Percentiles rank a stretch among this genome's conserved stretches.
phyloP scores from a whole-genome alignment of 768 basidiomycete species.

The Lentinula guzmanii region DNA sequence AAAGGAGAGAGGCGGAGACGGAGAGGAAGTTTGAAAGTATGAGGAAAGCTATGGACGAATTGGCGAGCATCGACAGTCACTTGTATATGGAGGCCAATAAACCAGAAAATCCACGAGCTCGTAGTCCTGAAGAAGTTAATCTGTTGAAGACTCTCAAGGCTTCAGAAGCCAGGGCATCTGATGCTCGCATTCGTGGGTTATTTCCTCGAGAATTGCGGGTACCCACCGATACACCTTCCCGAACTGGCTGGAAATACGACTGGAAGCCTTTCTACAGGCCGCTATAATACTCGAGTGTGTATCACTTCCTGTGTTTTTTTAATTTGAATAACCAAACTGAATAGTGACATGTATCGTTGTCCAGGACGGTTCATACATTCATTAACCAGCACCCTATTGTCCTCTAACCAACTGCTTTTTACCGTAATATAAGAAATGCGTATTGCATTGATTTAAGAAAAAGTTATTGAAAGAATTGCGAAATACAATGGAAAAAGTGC shows the following conservation, averaged over 20 bases:
- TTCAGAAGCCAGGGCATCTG: slow-evolving; percentile 62
- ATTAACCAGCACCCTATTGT: no score
- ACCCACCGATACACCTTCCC: slow-evolving; percentile 81
- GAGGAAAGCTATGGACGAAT: slow-evolving; percentile 79
- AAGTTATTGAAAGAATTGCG: no score
- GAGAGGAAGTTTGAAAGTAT: slow-evolving; percentile 77
- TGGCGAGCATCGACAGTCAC: slow-evolving; percentile 51
- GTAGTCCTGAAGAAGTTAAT: slow-evolving; percentile 51
- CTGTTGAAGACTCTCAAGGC: slow-evolving; percentile 56
- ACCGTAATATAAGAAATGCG: no score
- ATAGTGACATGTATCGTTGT: neutral
- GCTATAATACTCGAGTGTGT: slow-evolving; percentile 21
- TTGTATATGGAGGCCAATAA: slow-evolving; percentile 70
- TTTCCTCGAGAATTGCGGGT: slow-evolving; percentile 85
- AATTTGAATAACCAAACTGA: neutral
- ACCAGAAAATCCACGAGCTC: slow-evolving; percentile 66
- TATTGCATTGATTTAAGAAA: no score
- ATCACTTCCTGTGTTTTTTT: neutral
- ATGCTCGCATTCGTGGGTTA: slow-evolving; percentile 72
- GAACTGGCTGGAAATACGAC: slow-evolving; percentile 81
- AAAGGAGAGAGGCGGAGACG: slow-evolving; percentile 62
- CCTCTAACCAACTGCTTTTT: no score
- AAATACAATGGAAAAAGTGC: no score
- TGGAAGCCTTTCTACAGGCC: slow-evolving; percentile 66
- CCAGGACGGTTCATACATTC: no score